Evolutionary conservation across 225 moss, liverwort and hornwort species (phyloP), one percentile per base, ranked within the genome.

Genomic region (Sphagnum tenellum): DNA sequence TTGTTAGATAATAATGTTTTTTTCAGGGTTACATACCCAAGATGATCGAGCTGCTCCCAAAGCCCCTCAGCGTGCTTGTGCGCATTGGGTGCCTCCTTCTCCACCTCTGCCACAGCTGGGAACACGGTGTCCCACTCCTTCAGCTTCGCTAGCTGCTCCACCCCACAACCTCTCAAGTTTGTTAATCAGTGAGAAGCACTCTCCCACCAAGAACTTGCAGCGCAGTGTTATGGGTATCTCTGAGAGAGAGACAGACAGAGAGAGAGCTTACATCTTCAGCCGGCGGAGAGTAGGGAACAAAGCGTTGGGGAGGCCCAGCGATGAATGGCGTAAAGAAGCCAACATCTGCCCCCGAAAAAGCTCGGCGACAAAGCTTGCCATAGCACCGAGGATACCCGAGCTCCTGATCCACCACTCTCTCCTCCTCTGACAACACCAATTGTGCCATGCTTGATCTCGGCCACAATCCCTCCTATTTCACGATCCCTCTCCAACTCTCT

Each of bases 11-110:
- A 29, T n/a, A 56, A 56, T 9, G 9, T 56, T n/a, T 12, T 7
- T 9, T 4, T n/a, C 6, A 2, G 8, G 9, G 12, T 46, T 1
- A 60, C 78, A 48, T 77, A 86, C 85, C 85, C 85, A 11, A 86
- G 85, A 52, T 82, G 79, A 57, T 86, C 85, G 56, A 86, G 82
- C 63, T 79, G 76, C 69, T 70, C 71, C 85, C 85, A 86, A 4
- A 86, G 70, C 70, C 73, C 81, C 64, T 82, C 85, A 3, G 74
- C 79, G 52, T 57, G 7, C 47, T 79, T 76, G 55, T 71, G 74
- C 12, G 74, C 67, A 66, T 51, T 66, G 3, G 79, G 67, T 8
- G 82, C 66, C 66, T 86, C 85, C 57, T 59, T 79, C 61, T 86
- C 85, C 64, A 45, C 66, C 48, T 76, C 85, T 4, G 69, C 69